Conservation (phyloP, 371 early-diverging fungal genomes). For the Syncephalastrum contaminatum region DNA sequence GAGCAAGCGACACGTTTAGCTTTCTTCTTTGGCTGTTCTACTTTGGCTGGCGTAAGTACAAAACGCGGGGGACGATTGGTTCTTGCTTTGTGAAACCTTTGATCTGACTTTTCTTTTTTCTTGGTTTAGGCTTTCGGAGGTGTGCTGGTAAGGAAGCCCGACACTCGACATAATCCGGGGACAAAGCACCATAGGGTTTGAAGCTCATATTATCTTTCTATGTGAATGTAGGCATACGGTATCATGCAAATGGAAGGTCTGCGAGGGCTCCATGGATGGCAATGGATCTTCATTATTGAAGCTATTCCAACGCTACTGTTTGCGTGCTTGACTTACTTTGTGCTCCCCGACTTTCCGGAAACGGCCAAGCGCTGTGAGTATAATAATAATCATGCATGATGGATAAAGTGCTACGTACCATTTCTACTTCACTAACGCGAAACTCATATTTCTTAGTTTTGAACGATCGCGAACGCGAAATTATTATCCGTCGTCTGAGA, state of each 20-base stretch:
- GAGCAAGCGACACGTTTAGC: slow-evolving; percentile 76
- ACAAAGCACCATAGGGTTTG: neutral
- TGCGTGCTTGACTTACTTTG: slow-evolving; percentile 55
- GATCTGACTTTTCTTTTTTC: neutral
- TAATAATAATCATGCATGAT: too few relatives aligned
- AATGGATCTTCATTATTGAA: slow-evolving; percentile 76
- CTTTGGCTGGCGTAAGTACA: slow-evolving; percentile 64
- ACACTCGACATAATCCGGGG: neutral
- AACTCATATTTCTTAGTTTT: slow-evolving; percentile 31
- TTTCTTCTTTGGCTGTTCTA: slow-evolving; percentile 63
- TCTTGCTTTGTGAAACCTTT: neutral
- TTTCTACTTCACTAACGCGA: too few relatives aligned
- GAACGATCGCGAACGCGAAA: slow-evolving; percentile 53
- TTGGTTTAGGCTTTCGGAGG: slow-evolving; percentile 49
- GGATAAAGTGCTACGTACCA: too few relatives aligned
- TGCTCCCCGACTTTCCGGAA: slow-evolving; percentile 73
- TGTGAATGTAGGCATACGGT: slow-evolving; percentile 43
- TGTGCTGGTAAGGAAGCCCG: slow-evolving; percentile 31
- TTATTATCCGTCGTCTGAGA: slow-evolving; percentile 58
- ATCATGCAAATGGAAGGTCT: slow-evolving; percentile 62
- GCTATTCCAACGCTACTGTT: slow-evolving; percentile 68
- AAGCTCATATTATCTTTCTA: neutral
- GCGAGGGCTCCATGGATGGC: slow-evolving; percentile 49
- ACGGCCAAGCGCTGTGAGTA: slow-evolving; percentile 38
- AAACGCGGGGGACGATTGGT: neutral